Evolutionary conservation across 148 eudicot species (phyloP).

Genomic region (Amaranthus hypochondriacus): DNA sequence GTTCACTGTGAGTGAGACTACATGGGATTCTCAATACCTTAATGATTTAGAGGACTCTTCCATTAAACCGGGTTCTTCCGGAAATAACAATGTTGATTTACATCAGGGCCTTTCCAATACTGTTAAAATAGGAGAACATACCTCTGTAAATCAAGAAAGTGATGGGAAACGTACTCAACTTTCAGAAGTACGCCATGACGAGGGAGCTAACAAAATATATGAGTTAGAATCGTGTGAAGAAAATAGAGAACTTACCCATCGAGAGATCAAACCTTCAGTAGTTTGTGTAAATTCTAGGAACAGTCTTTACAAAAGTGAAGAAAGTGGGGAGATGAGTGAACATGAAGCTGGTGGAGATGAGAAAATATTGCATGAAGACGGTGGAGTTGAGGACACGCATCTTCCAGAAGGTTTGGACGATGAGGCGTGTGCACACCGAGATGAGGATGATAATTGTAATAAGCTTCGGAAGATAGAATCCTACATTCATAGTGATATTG

Average conservation of each 20-base stretch:
- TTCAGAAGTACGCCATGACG: constrained; percentile 16
- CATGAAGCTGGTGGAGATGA: constrained; percentile 19
- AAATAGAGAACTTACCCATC: constrained; percentile 14
- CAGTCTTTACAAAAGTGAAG: constrained; percentile 15
- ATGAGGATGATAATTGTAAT: constrained; percentile 5
- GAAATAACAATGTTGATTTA: constrained; percentile 17
- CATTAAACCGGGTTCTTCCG: constrained; percentile 19
- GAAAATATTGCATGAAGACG: constrained; percentile 21
- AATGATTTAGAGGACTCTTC: constrained; percentile 39
- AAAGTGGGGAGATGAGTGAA: constrained; percentile 5
- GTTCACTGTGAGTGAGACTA: constrained; percentile 37
- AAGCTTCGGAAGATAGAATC: constrained; percentile 21
- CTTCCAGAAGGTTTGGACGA: constrained; percentile 6
- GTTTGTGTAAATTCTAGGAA: constrained; percentile 22
- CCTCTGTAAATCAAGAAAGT: constrained; percentile 8
- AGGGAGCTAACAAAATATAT: constrained; percentile 2
- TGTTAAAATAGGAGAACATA: constrained; percentile 23
- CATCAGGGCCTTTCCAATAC: constrained; percentile 13
- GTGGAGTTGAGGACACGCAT: constrained; percentile 26
- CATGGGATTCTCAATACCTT: constrained; percentile 48
- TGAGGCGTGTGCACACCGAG: background rate
- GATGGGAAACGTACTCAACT: constrained; percentile 4
- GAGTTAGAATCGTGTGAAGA: constrained; percentile 25
- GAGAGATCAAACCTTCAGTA: constrained; percentile 12
- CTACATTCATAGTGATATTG: constrained; percentile 23